Conservation (phyloP, 2,329 filamentous ascomycete genomes). For the Nemania sp. region DNA sequence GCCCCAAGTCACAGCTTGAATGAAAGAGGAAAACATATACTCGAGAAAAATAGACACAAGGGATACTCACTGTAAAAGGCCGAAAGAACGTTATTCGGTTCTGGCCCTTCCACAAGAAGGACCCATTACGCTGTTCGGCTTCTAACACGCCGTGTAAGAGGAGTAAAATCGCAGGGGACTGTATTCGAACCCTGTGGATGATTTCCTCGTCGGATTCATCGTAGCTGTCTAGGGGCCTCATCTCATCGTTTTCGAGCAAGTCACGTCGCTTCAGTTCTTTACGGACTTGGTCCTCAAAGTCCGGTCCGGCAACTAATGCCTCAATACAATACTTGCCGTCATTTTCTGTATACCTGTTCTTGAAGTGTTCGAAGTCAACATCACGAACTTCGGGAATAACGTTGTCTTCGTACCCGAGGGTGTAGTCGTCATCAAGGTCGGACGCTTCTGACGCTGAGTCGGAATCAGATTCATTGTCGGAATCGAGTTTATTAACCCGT, state of each 20-base stretch:
- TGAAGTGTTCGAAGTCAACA: slow-evolving; percentile 28
- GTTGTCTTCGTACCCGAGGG: slow-evolving; percentile 20
- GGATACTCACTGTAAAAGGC: too few relatives aligned
- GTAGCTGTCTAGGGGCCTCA: background rate
- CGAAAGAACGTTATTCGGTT: slow-evolving; percentile 22
- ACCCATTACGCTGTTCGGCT: background rate
- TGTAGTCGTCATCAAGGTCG: slow-evolving; percentile 14
- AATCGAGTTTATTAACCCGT: slow-evolving; percentile 13
- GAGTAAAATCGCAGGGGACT: slow-evolving; percentile 18
- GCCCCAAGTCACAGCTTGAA: too few relatives aligned
- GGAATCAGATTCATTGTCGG: background rate
- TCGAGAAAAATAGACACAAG: too few relatives aligned
- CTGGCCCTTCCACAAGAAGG: slow-evolving; percentile 18
- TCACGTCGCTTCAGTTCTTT: slow-evolving; percentile 16
- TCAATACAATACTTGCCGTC: slow-evolving; percentile 27
- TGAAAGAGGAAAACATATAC: too few relatives aligned
- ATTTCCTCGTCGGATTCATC: slow-evolving; percentile 22
- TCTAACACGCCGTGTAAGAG: slow-evolving; percentile 9
- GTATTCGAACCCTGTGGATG: slow-evolving; percentile 20
- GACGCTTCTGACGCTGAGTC: slow-evolving; percentile 15
- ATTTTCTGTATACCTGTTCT: slow-evolving; percentile 23
- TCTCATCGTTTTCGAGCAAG: background rate
- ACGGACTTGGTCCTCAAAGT: slow-evolving; percentile 19
- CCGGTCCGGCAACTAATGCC: slow-evolving; percentile 12
- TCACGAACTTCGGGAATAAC: slow-evolving; percentile 15